Percentiles rank a stretch among this genome's conserved stretches.
Conservation (phyloP, 768 basidiomycete genomes). For the Russula sp. region DNA sequence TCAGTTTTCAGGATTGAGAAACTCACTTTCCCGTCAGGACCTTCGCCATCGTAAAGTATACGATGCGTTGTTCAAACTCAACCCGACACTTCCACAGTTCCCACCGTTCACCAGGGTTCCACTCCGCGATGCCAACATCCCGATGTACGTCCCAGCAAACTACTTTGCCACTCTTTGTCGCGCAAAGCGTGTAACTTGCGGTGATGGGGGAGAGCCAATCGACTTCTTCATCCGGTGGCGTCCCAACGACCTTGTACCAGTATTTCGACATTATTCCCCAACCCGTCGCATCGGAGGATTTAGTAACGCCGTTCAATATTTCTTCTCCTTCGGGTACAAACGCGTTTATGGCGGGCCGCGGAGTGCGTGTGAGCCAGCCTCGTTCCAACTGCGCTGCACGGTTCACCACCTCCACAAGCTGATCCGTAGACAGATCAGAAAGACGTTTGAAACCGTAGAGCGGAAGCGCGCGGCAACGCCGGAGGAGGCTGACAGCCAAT, state of each 20-base stretch:
- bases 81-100: conserved; percentile 75
- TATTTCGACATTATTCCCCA: conserved; percentile 28
- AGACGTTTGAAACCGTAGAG: conserved; percentile 63
- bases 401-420: conserved; percentile 56
- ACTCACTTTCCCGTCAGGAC: conserved; percentile 16
- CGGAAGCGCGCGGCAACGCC: conserved; percentile 60
- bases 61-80: conserved; percentile 62
- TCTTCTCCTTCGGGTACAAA: conserved; percentile 18
- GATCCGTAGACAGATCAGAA: conserved; percentile 53
- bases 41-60: conserved; percentile 66
- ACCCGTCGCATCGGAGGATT: conserved; percentile 3
- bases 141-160: conserved; percentile 70
- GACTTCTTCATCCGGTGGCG: conserved; percentile 60
- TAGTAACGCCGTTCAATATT: neutral
- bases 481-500: conserved; percentile 53
- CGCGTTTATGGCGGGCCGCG: conserved; percentile 39
- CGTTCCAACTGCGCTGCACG: conserved; percentile 54
- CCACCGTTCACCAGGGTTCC: conserved; percentile 57
- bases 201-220: conserved; percentile 76
- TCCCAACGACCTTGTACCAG: conserved; percentile 66
- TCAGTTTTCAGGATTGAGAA: neutral
- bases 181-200: conserved; percentile 67
- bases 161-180: conserved; percentile 67
- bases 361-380: conserved; percentile 55
- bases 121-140: conserved; percentile 56